Evolutionary conservation across 768 basidiomycete genomes (phyloP), one percentile per base, ranked within the genome.

Genomic region (Auriscalpium microsporum): DNA sequence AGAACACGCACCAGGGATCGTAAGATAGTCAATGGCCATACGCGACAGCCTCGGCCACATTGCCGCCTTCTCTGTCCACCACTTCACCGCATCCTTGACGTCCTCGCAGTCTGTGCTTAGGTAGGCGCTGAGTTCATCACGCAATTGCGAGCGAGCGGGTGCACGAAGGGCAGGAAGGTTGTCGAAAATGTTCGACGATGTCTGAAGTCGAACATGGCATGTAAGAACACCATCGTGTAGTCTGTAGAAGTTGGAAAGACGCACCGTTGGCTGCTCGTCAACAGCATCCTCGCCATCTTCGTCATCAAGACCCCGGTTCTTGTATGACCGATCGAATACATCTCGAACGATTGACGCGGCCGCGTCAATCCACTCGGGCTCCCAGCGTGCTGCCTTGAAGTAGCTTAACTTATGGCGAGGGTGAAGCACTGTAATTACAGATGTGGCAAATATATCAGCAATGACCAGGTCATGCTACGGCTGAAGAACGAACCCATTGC

Each of bases 11-110:
- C 46, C 46, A 7, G 46, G 46, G 21, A 47, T 47, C 17, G 9
- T 47, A 17, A 47, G 21, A 14, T 72, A 72, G 48, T 73, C 67
- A 0, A 69, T 47, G 8, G 67, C 72, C 71, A 75, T 71, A 0
- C 63, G 56, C 0, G 65, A 68, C 0, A 73, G 66, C 5, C 50
- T 45, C 4, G 70, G 71, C 56, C 63, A 73, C 1, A 58, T 54
- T 3, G 50, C 3, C 21, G 55, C 52, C 4, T 52, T 45, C 7
- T 66, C 57, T 10, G 33, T 16, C 72, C 73, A 73, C 72, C 70
- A 73, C 11, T 11, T 11, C 45, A 73, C 53, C 1, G 61, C 42
- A 40, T 73, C 58, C 1, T 28, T 49, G 16, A 65, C 61, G 34
- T 56, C 17, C 48, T 71, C 68, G 28, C 63, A 50, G 19, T 63